Percentiles rank a stretch among this genome's conserved stretches.
phyloP scores from a whole-genome alignment of 768 basidiomycete species.

The Tulasnella sp. region DNA sequence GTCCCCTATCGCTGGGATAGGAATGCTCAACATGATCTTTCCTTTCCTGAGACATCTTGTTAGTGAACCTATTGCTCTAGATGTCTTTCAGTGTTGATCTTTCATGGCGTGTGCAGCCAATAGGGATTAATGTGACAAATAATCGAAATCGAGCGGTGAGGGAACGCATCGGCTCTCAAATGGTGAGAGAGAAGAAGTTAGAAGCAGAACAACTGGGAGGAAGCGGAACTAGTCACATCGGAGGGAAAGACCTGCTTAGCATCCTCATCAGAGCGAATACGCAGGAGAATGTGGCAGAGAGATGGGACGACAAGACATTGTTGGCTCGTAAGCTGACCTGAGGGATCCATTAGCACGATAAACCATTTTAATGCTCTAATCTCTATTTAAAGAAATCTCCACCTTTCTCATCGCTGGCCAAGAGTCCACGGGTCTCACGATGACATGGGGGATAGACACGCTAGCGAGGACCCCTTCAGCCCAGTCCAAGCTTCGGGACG shows the following conservation, averaged over 20 bases:
- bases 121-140: neutral
- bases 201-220: conserved; percentile 10
- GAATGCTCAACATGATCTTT: neutral
- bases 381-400: conserved; percentile 1
- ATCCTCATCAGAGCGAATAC: conserved; percentile 44
- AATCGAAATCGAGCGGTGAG: neutral
- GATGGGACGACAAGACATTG: conserved; percentile 52
- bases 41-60: neutral
- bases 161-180: conserved; percentile 18
- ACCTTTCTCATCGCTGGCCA: conserved; percentile 19
- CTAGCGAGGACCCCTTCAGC: conserved; percentile 32
- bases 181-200: conserved; percentile 27
- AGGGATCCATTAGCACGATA: too few relatives aligned
- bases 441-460: conserved; percentile 33
- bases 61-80: neutral
- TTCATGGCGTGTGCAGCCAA: neutral
- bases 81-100: neutral
- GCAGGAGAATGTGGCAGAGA: conserved; percentile 41
- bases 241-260: conserved; percentile 4
- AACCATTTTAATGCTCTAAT: too few relatives aligned
- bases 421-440: conserved; percentile 25
- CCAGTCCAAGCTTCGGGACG: conserved; percentile 42
- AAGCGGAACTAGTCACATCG: neutral
- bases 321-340: conserved; percentile 36
- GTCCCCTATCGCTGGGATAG: neutral